Evolutionary conservation across 2,329 filamentous ascomycete genomes (phyloP), one percentile per base, ranked within the genome.

Genomic region (Myotisia sp.): DNA sequence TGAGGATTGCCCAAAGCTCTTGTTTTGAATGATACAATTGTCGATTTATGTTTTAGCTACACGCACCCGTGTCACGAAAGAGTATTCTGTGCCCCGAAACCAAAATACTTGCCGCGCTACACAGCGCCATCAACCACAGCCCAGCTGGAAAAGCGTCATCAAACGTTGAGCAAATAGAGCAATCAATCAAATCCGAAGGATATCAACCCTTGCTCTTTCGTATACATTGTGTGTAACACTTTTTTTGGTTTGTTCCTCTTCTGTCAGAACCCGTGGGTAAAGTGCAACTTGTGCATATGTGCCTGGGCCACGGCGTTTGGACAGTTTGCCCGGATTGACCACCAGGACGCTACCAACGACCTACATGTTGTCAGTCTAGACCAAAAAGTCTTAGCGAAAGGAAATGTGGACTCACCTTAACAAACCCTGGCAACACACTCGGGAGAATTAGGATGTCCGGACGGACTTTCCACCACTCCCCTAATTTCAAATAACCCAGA

Each of bases 291-390:
- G 75, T 1, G 84, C 82, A 54, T 79, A 95, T 1, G 85, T 93
- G 4, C 90, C 90, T 0, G 86, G 70, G 1, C 78, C 85, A 39
- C 75, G 76, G 37, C 81, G 74, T 59, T 92, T 94, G 10, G 84
- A 90, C 21, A 93, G 61, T 32, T 74, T 77, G 4, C 90, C 87
- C 0, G 90, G 87, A 54, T 98, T 98, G 49, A 98, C 79, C 8
- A 85, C 75, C 5, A 95, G 59, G 0, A 94, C 85, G 45, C 79
- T 83, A 50, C 94, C 83, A 7, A 95, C 76, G 26, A 94, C 84
- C 85, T 93, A 45, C 2, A 38, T 10, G 29, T 36, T 37, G 38
- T 18, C 46, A 2, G 14, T 44, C 44, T 33, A 46, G 33, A 23
- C 37, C 19, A 37, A 8, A 17, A 16, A 30, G 14, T 2, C 20